These are phyloP conservation scores for Otatea glauca DNA, from an alignment of 176 grass and related monocot genomes.

Conservation along the genomic window DNA sequence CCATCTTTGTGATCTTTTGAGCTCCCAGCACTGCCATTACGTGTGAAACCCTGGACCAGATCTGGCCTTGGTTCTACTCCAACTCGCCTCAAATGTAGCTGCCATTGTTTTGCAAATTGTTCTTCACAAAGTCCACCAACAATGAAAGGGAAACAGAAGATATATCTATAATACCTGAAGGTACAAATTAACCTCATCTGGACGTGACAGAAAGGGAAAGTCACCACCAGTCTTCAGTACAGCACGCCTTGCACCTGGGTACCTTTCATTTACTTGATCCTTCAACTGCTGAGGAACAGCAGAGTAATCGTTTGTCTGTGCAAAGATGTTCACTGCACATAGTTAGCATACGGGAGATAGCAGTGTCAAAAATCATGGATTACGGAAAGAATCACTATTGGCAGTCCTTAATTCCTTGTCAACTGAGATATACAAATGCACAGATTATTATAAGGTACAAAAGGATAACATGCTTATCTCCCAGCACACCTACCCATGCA, in stretches of 20 bases:
- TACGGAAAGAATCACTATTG: background rate
- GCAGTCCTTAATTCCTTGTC: background rate
- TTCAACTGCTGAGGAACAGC: slow-evolving; percentile 91
- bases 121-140: slow-evolving; percentile 18
- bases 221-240: slow-evolving; percentile 89
- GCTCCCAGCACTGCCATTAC: slow-evolving; percentile 57
- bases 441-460: background rate
- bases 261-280: slow-evolving; percentile 92
- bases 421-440: background rate
- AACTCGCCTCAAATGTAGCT: slow-evolving; percentile 95
- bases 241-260: slow-evolving; percentile 74
- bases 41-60: slow-evolving; percentile 59
- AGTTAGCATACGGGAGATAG: slow-evolving; percentile 32
- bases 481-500: background rate
- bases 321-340: slow-evolving; percentile 35
- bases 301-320: slow-evolving; percentile 94
- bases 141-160: slow-evolving; percentile 27
- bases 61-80: slow-evolving; percentile 87
- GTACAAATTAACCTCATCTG: slow-evolving; percentile 95
- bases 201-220: slow-evolving; percentile 93
- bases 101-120: slow-evolving; percentile 44
- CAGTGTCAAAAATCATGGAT: background rate
- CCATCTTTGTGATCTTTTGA: slow-evolving; percentile 51
- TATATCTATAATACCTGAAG: slow-evolving; percentile 72
- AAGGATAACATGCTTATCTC: slow-evolving; percentile 9